These are phyloP conservation scores for Penicillium macrosclerotiorum DNA, from an alignment of 495 filamentous ascomycete genomes.

Conservation along the genomic window DNA sequence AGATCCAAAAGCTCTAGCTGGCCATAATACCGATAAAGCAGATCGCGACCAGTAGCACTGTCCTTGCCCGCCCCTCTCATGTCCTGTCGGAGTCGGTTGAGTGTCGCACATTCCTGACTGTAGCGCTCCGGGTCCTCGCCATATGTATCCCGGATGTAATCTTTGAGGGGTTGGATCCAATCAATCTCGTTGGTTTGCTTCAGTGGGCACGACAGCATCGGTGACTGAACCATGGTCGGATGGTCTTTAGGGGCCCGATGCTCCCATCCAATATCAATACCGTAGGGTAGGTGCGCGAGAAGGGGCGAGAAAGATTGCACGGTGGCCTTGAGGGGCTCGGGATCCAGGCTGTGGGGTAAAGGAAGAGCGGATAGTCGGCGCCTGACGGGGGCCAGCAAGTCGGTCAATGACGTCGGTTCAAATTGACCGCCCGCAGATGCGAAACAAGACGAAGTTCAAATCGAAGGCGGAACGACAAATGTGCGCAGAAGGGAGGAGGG, in stretches of 20 bases:
- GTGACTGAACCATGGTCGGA: conserved; percentile 68
- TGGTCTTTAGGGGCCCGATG: conserved; percentile 36
- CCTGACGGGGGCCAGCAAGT: conserved; percentile 17
- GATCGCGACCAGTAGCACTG: conserved; percentile 87
- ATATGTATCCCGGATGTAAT: conserved; percentile 89
- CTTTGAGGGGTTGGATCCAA: conserved; percentile 91
- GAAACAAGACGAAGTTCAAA: neutral
- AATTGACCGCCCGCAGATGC: neutral
- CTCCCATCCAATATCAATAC: conserved; percentile 35
- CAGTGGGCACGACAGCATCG: conserved; percentile 89
- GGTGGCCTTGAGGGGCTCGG: conserved; percentile 17
- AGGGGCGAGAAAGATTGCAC: conserved; percentile 8
- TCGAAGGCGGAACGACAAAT: conserved; percentile 4
- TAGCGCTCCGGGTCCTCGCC: conserved; percentile 96
- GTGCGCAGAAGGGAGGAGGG: conserved; percentile 6
- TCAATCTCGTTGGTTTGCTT: conserved; percentile 99
- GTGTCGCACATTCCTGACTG: conserved; percentile 86
- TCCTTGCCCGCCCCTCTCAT: conserved; percentile 98
- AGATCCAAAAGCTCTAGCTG: conserved; percentile 93
- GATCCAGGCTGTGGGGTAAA: conserved; percentile 30
- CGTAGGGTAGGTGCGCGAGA: conserved; percentile 4
- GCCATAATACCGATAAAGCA: conserved; percentile 96
- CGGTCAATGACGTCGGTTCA: conserved; percentile 24
- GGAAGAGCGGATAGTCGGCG: conserved; percentile 20
- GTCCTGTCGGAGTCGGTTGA: conserved; percentile 96